Conservation (phyloP, 305 asterid genomes). For the Solanum hybrid region DNA sequence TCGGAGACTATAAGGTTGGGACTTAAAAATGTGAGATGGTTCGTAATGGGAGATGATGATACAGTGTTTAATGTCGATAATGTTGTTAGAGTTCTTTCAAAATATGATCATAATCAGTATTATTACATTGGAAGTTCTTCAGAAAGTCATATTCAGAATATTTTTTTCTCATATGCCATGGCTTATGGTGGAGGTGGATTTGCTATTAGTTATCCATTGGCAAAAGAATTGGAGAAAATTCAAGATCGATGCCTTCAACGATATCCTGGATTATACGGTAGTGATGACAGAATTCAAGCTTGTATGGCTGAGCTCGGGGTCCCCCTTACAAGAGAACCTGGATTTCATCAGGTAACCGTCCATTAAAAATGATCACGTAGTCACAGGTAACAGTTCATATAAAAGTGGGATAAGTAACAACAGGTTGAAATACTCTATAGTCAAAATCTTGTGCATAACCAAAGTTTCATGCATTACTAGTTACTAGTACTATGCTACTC, state of each 20-base stretch:
- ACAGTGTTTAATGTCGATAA: constrained; percentile 74
- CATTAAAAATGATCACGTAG: background rate
- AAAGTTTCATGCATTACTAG: background rate
- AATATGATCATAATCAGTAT: constrained; percentile 63
- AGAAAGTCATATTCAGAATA: constrained; percentile 87
- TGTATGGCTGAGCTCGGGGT: constrained; percentile 96
- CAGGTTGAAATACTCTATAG: background rate
- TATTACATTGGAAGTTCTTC: constrained; percentile 86
- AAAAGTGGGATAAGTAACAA: background rate
- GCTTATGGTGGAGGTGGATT: constrained; percentile 98
- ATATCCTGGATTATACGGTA: constrained; percentile 74
- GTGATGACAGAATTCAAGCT: constrained; percentile 91
- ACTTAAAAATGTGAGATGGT: constrained; percentile 67
- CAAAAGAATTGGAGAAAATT: constrained; percentile 69
- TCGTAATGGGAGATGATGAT: constrained; percentile 95
- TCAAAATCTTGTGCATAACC: background rate
- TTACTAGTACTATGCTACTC: background rate
- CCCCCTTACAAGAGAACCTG: constrained; percentile 69
- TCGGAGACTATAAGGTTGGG: constrained; percentile 82
- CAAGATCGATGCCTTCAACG: constrained; percentile 82
- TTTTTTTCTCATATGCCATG: constrained; percentile 74
- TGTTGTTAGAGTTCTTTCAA: constrained; percentile 53
- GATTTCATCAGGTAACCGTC: constrained; percentile 68
- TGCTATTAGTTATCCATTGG: constrained; percentile 91
- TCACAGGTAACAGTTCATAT: background rate